phyloP scores from a whole-genome alignment of 192 early-diverging fungal genomes.

The Backusella psychrophila region DNA sequence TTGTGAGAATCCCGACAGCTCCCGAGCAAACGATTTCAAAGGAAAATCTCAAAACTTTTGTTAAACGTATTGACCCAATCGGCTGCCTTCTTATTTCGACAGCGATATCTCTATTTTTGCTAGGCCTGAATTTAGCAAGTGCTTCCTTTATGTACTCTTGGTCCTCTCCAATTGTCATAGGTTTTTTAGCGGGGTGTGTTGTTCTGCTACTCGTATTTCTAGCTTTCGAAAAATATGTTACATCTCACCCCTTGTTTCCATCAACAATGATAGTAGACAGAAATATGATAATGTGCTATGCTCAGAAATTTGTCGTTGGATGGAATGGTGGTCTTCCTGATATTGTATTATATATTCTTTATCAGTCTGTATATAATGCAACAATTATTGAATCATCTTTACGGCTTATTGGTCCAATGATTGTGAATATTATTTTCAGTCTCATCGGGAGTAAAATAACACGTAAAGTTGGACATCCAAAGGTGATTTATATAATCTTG shows the following conservation, averaged over 20 bases:
- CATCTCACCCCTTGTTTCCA: too few species aligned
- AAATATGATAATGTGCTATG: background rate
- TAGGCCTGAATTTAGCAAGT: background rate
- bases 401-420: background rate
- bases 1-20: background rate
- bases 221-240: too few species aligned
- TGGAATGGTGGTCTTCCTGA: background rate
- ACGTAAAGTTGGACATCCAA: background rate
- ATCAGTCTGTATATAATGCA: background rate
- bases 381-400: background rate
- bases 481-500: background rate
- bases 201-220: too few species aligned
- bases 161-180: constrained; percentile 13
- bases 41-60: background rate
- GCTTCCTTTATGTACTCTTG: background rate
- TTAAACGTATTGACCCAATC: background rate
- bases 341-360: background rate
- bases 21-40: background rate
- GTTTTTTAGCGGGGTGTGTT: background rate
- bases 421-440: background rate
- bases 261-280: too few species aligned
- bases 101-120: background rate
- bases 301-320: background rate
- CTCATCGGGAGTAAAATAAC: background rate
- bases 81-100: background rate